Conservation (phyloP, 2,329 filamentous ascomycete species). For the Hypoxylon sp. region DNA sequence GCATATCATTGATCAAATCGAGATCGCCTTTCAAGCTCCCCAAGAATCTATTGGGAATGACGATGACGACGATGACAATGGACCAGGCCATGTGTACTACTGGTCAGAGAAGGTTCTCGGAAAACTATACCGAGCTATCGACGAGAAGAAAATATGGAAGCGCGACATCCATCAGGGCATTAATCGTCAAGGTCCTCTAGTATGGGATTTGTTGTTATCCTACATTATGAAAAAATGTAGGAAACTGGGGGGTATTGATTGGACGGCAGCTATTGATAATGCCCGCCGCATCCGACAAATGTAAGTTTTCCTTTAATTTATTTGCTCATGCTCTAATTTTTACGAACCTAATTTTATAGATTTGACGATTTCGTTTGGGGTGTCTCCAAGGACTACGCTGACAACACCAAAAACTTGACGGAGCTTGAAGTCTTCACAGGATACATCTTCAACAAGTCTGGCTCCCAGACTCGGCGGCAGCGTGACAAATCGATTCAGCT, state of each 20-base stretch:
- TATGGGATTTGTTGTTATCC: conserved; percentile 56
- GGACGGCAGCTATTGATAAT: conserved; percentile 47
- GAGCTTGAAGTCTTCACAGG: conserved; percentile 66
- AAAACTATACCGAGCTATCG: conserved; percentile 73
- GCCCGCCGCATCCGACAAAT: conserved; percentile 56
- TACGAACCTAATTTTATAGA: conserved; percentile 40
- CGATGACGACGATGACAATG: conserved; percentile 58
- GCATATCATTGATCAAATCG: conserved; percentile 55
- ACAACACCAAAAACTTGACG: conserved; percentile 54
- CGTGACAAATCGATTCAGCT: conserved; percentile 61
- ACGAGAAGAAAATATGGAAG: conserved; percentile 73
- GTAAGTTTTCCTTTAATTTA: conserved; percentile 47
- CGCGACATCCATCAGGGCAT: conserved; percentile 53
- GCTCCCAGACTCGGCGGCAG: conserved; percentile 59
- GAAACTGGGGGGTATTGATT: conserved; percentile 46
- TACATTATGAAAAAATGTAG: conserved; percentile 44
- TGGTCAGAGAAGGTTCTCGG: conserved; percentile 74
- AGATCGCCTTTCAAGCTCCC: conserved; percentile 51
- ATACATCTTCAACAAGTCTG: conserved; percentile 61
- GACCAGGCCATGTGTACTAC: conserved; percentile 66
- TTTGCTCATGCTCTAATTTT: not conserved
- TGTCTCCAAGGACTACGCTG: conserved; percentile 55
- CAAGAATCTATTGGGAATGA: conserved; percentile 45
- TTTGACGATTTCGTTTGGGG: conserved; percentile 56
- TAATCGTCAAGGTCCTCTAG: conserved; percentile 43